Evolutionary conservation across 2,329 filamentous ascomycete genomes (phyloP), one percentile per base, ranked within the genome.

Genomic region (Leptographium radiaticola): DNA sequence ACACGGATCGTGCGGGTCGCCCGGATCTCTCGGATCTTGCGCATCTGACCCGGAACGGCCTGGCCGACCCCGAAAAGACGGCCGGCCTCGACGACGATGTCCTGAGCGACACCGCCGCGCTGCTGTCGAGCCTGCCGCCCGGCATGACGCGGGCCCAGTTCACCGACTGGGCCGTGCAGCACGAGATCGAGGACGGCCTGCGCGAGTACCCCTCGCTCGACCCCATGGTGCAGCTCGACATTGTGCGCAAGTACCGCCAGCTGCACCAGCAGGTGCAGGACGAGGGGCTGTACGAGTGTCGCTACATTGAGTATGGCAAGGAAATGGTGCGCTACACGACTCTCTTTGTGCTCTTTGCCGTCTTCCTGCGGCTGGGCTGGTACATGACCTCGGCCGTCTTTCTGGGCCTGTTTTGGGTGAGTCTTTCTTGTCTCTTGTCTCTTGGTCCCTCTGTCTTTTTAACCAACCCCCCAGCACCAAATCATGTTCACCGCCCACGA

Each of bases 401-500:
- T 58, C 64, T 84, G n/a, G 81, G 81, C 4, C 54, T 79, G 15
- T 83, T 83, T 63, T 84, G 80, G 77, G 74, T 77, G 67, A 43
- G 65, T 43, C n/a, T 47, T 53, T 51, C 20, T 9, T 5, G 42
- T 20, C n/a, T 15, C 45, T 38, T 25, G 10, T 18, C 11, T 20
- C 90, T 44, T 18, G 8, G 11, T 8, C 36, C 33, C 25, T 18
- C 15, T 49, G 39, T 16, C 10, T 50, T 4, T 91, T 34, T 5
- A n/a, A 20, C 39, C 49, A 9, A 15, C 96, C 90, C 45, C 6
- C n/a, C 58, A 78, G 79, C 80, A 84, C 61, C 81, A 84, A 68
- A 77, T 84, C 67, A 83, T 84, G 77, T 85, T 84, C 65, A 75
- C 76, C 0, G 81, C 80, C 5, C 81, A 85, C 61, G 81, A 85